These are phyloP conservation scores for Asclepias syriaca DNA, from an alignment of 257 asterid genomes.

Conservation along the genomic window DNA sequence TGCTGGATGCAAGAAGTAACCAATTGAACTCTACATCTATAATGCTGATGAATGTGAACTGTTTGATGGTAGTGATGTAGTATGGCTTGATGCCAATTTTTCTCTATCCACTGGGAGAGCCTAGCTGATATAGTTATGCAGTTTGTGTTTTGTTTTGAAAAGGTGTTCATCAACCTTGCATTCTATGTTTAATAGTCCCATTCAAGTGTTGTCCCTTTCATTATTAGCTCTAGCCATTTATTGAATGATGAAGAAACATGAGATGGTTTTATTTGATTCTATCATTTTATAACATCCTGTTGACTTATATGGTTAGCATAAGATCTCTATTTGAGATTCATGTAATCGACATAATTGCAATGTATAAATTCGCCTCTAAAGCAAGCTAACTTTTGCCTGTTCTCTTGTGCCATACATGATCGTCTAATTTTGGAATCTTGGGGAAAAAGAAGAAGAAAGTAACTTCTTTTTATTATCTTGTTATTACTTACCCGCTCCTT, in stretches of 20 bases:
- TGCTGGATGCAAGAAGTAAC: neutral
- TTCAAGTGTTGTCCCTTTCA: neutral
- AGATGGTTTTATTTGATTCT: neutral
- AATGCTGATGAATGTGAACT: neutral
- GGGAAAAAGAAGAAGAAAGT: neutral
- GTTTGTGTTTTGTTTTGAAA: neutral
- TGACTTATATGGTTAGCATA: neutral
- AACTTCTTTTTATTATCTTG: neutral
- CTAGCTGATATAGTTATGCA: neutral
- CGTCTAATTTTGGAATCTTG: neutral
- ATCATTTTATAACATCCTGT: neutral
- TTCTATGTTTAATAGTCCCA: neutral
- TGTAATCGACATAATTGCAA: neutral
- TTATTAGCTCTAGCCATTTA: neutral
- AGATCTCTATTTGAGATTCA: neutral
- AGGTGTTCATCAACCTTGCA: neutral
- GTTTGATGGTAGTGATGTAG: conserved; percentile 3
- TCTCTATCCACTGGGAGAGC: neutral
- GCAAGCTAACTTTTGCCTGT: too few relatives aligned
- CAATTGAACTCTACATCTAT: neutral
- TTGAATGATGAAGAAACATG: neutral
- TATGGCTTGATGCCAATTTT: neutral
- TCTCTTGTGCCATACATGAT: neutral
- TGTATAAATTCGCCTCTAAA: neutral
- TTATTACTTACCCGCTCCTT: too few relatives aligned